Evolutionary conservation across 2,329 filamentous ascomycete genomes (phyloP), one percentile per base, ranked within the genome.

Genomic region (Hymenoscyphus infarciens): DNA sequence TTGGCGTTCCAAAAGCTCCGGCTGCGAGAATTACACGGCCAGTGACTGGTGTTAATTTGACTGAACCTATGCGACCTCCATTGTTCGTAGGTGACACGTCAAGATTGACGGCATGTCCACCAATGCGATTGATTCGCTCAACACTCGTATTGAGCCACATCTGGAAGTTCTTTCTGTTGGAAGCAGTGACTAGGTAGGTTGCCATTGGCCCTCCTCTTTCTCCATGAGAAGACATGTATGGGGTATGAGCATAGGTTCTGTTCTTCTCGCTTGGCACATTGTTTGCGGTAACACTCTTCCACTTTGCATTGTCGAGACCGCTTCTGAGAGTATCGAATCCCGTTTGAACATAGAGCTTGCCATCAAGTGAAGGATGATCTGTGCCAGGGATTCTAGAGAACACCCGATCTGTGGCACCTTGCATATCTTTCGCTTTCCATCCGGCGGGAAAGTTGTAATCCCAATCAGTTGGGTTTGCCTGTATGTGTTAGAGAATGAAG

Each of bases 311-410:
- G 38, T 76, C 76, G 13, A 92, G 79, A 6, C 87, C 88, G 57
- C 78, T 76, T 15, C 83, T 79, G 5, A 92, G 76, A 29, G 89
- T 79, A 57, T 87, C 78, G 72, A 86, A 91, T 3, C 87, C 86
- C 64, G 87, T 80, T 63, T 87, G 84, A n/a, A 85, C 80, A 75
- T 91, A 91, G 29, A 83, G 79, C 71, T 86, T 79, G 56, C 85
- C 85, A 70, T 92, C 88, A 68, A 79, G 77, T 0, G 87, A 91
- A 0, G 89, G 88, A 54, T 78, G 77, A 55, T 83, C 83, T 0
- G 87, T 91, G 35, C 88, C 88, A 0, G 87, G 87, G 65, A 91
- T 91, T n/a, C 87, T 82, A 39, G 79, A 77, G 73, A 91, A 92
- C 6, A 88, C 84, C 52, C 84, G 82, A 31, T 82, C 75, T 5